Evolutionary conservation across 306 rosid genomes (phyloP).

Genomic region (Fragaria iinumae): DNA sequence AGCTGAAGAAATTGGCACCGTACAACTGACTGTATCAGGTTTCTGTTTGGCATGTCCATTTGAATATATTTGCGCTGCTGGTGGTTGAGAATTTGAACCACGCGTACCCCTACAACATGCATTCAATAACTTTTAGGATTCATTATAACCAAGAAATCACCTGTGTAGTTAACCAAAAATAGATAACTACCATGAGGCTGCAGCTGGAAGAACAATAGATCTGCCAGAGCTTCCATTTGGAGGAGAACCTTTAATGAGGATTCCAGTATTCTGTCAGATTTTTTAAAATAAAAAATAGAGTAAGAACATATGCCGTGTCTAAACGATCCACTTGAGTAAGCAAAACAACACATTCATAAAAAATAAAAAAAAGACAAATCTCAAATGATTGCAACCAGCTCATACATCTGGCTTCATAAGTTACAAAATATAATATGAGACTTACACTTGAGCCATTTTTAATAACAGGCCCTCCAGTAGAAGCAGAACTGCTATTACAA

Average conservation of each 20-base stretch:
- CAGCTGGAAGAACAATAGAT: conserved; percentile 57
- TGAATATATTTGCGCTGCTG: conserved; percentile 37
- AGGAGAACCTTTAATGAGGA: conserved; percentile 53
- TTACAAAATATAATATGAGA: not conserved
- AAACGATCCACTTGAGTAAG: not conserved
- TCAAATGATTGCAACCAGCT: not conserved
- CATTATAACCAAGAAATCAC: conserved; percentile 19
- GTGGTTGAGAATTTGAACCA: conserved; percentile 52
- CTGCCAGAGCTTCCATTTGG: conserved; percentile 64
- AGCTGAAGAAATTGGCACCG: conserved; percentile 47
- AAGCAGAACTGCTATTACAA: conserved; percentile 37
- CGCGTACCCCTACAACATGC: conserved; percentile 57
- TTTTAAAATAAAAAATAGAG: conserved; percentile 4
- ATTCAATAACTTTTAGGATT: conserved; percentile 11
- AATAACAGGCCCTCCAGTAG: conserved; percentile 53
- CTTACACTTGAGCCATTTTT: conserved; percentile 69
- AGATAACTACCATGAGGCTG: conserved; percentile 66
- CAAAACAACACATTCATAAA: not conserved
- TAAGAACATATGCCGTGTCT: not conserved
- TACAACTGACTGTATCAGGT: conserved; percentile 43
- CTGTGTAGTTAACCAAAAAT: conserved; percentile 12
- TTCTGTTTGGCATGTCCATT: conserved; percentile 56
- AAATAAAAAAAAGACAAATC: not conserved
- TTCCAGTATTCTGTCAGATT: conserved; percentile 51
- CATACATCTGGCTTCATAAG: not conserved